Evolutionary conservation across 805 yeast genomes (phyloP), one percentile per base, ranked within the genome.

Genomic region (Wickerhamiella kurtzmanii): DNA sequence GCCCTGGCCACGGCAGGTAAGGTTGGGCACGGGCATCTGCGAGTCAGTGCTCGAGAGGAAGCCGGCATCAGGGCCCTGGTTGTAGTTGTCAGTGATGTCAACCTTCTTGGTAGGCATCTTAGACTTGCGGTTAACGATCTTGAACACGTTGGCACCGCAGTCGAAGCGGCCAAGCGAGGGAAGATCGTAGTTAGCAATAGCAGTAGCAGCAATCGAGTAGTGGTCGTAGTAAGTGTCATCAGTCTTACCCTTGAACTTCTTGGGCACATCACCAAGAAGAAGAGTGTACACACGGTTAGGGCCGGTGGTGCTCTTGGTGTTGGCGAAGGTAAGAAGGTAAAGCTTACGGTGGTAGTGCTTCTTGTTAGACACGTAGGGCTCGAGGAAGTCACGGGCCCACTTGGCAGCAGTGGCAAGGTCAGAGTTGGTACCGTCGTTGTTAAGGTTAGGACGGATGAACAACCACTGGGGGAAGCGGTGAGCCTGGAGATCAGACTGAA

Each of bases 361-460:
- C 51, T 61, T 52, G 35, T 48, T 51, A 18, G 21, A 2, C 43
- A 55, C 38, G 56, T 70, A 60, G 40, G 76, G 75, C 46, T 59
- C 62, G 47, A 74, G 56, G 65, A 72, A 72, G 47, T 60, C 50
- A 47, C 65, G 66, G 35, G 72, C 55, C 77, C 77, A 74, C 45
- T 53, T 49, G 37, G 73, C 73, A 19, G 76, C 69, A 44, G 67
- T 64, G 46, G 64, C 65, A 46, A 74, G 67, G 54, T 65, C 70
- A 38, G 72, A 53, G 60, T 70, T 75, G 51, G 74, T 74, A 41
- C 76, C 78, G 57, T 74, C 76, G 60, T 72, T 64, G 49, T 73
- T 62, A 72, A 72, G 68, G 63, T 73, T 73, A 48, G 78, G 77
- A 39, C 77, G 73, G 58, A 74, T 66, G 64, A 73, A 66, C 51